Conservation (phyloP, 2,329 filamentous ascomycete genomes). For the Xylogone sp. region DNA sequence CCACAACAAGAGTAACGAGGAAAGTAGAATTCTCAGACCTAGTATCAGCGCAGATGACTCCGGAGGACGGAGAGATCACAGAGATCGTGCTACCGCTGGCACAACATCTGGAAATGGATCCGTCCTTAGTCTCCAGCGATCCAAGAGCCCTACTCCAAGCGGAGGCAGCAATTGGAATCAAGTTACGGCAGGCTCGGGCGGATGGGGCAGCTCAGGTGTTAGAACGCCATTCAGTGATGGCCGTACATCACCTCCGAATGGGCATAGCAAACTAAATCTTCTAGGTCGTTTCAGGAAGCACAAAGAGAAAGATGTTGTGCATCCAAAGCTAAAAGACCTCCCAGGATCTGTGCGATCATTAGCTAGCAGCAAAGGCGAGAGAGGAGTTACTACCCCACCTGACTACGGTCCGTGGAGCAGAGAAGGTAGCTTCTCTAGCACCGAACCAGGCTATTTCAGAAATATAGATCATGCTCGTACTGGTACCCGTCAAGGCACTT, state of each 20-base stretch:
- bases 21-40: slow-evolving; percentile 64
- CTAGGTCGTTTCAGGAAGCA: slow-evolving; percentile 30
- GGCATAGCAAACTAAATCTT: slow-evolving; percentile 25
- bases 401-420: slow-evolving; percentile 24
- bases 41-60: slow-evolving; percentile 74
- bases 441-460: slow-evolving; percentile 20
- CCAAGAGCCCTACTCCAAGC: slow-evolving; percentile 80
- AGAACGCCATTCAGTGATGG: slow-evolving; percentile 37
- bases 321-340: slow-evolving; percentile 41
- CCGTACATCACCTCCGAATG: slow-evolving; percentile 37
- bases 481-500: slow-evolving; percentile 22
- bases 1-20: slow-evolving; percentile 69
- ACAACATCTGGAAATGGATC: slow-evolving; percentile 21
- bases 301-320: slow-evolving; percentile 51
- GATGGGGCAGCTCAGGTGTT: slow-evolving; percentile 3
- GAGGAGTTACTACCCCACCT: slow-evolving; percentile 11
- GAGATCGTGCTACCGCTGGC: slow-evolving; percentile 41
- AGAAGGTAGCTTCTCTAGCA: slow-evolving; percentile 23
- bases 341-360: slow-evolving; percentile 52
- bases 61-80: slow-evolving; percentile 51
- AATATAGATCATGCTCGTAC: neutral
- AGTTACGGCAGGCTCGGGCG: slow-evolving; percentile 9
- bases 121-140: slow-evolving; percentile 45
- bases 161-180: slow-evolving; percentile 54
- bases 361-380: slow-evolving; percentile 27